Evolutionary conservation across 2,329 filamentous ascomycete genomes (phyloP), one percentile per base, ranked within the genome.

Genomic region (Ophiostoma sp.): DNA sequence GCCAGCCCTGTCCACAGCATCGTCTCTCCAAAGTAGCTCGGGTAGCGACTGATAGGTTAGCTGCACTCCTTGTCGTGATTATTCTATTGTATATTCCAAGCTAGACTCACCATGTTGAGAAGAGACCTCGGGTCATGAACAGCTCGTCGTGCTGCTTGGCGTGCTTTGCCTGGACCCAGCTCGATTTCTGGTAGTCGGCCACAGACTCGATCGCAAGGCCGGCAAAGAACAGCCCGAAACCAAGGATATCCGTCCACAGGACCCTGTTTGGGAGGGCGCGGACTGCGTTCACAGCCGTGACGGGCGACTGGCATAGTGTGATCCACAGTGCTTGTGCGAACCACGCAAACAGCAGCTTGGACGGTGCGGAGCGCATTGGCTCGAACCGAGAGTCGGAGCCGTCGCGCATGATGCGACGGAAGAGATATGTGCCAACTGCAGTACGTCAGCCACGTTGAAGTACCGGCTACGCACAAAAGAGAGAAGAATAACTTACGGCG

Each of bases 11-110:
- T 86, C 89, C 88, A 91, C 44, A 91, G 78, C 11, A 85, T 88
- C 41, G 81, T 82, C 76, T 91, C 88, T n/a, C 88, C 89, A 75
- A 91, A 89, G 78, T 91, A 91, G 74, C 91, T 89, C 0, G 88
- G 88, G 76, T 89, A 86, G 70, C 86, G 78, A 64, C 81, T 84
- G 74, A 3, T 18, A 55, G 27, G 8, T 55, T 8, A 52, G 47
- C 27, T 27, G 27, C 27, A 27, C 27, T 52, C 6, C 6, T 18
- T 7, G 14, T 18, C 12, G 8, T 27, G 16, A 18, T 52, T 7
- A 11, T 12, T 47, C 2, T 47, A 47, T 47, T n/a, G n/a, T 47
- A 47, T 12, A 47, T 47, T 44, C 12, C 14, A 52, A 12, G n/a
- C 27, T 27, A 27, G 27, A 52, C 18, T 55, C 14, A 55, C 49